Conservation (phyloP, 2,329 filamentous ascomycete genomes). For the Aspergillus felis region DNA sequence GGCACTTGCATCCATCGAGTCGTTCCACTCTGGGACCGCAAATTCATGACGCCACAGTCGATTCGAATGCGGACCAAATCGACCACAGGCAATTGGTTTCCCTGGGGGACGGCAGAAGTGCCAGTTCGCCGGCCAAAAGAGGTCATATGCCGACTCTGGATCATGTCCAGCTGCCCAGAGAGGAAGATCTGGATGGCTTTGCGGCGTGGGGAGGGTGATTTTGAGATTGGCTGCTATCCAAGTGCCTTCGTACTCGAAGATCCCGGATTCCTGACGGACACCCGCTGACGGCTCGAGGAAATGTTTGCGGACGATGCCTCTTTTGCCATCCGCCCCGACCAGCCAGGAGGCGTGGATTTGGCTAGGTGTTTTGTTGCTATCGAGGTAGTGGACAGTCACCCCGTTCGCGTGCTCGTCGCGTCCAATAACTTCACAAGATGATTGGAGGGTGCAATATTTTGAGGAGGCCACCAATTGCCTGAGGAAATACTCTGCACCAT, state of each 20-base stretch:
- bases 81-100: too few species aligned
- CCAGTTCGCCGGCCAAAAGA: conserved; percentile 27
- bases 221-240: conserved; percentile 29
- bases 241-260: conserved; percentile 21
- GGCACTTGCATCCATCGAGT: too few species aligned
- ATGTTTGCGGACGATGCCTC: conserved; percentile 28
- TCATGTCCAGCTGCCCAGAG: conserved; percentile 26
- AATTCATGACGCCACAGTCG: too few species aligned
- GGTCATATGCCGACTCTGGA: conserved; percentile 24
- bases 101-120: not conserved
- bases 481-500: too few species aligned
- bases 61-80: too few species aligned
- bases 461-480: conserved; percentile 4
- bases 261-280: too few species aligned
- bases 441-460: not conserved
- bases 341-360: conserved; percentile 10
- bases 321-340: conserved; percentile 28
- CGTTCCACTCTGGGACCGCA: too few species aligned
- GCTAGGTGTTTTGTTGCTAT: not conserved
- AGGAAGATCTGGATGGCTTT: conserved; percentile 26
- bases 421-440: not conserved
- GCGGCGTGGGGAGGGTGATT: conserved; percentile 20
- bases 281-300: conserved; percentile 21
- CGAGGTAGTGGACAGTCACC: not conserved
- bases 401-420: not conserved